These are phyloP conservation scores for Mycena albidolilacea DNA, from an alignment of 768 basidiomycete genomes.

Conservation along the genomic window DNA sequence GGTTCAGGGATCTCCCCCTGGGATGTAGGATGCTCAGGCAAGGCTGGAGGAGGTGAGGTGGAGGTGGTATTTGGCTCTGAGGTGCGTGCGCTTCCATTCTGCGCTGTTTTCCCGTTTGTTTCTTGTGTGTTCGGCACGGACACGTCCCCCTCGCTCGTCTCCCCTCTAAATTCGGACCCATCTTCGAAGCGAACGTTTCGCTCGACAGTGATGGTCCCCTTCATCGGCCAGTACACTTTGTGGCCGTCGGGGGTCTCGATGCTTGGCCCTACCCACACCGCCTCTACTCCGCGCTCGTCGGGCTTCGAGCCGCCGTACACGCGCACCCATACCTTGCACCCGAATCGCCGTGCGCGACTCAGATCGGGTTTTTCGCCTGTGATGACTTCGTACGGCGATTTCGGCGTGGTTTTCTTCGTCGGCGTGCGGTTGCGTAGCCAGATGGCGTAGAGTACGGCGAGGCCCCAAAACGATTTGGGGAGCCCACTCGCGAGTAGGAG, in stretches of 20 bases:
- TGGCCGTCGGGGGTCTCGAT: slow-evolving; percentile 34
- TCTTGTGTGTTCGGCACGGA: slow-evolving; percentile 5
- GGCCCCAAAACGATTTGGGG: too few species aligned
- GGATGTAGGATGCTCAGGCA: too few species aligned
- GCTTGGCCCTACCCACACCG: slow-evolving; percentile 14
- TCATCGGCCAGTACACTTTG: slow-evolving; percentile 41
- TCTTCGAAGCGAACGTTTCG: slow-evolving; percentile 32
- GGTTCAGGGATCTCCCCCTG: background rate
- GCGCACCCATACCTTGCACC: background rate
- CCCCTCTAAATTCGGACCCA: slow-evolving; percentile 29
- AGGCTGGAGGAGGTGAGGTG: slow-evolving; percentile 10
- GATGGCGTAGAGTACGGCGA: too few species aligned
- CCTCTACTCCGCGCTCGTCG: slow-evolving; percentile 17
- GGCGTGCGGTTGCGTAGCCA: too few species aligned
- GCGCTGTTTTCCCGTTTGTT: slow-evolving; percentile 13
- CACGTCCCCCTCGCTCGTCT: background rate
- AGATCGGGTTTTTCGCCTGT: slow-evolving; percentile 25
- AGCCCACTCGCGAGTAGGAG: too few species aligned
- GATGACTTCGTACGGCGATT: slow-evolving; percentile 24
- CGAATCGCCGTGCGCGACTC: slow-evolving; percentile 16
- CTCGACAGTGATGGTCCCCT: slow-evolving; percentile 35
- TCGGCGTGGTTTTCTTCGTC: too few species aligned
- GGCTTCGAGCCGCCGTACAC: slow-evolving; percentile 18
- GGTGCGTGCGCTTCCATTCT: slow-evolving; percentile 28
- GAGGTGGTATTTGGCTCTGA: slow-evolving; percentile 16